Evolutionary conservation across 2,329 filamentous ascomycete species (phyloP), one percentile per base, ranked within the genome.

Genomic region (Daldinia sp.): DNA sequence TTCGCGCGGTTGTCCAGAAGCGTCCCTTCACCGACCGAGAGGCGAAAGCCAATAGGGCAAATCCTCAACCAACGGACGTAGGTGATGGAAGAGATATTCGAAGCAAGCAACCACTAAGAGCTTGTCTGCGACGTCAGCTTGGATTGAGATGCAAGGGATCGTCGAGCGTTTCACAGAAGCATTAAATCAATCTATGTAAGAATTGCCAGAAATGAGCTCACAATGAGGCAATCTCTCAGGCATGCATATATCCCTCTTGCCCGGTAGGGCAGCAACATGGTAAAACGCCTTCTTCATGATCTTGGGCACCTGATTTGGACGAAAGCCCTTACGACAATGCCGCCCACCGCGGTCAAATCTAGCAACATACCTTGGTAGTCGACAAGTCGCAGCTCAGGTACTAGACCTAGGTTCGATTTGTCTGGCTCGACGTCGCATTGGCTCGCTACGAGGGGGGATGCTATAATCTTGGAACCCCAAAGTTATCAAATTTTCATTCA

Each of bases 191-290:
- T 59, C 42, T 61, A 44, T 65, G 37, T 48, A 20, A 57, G 39
- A 59, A 60, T 63, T 66, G 63, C 54, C 60, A 63, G 5, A 57
- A 62, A 50, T 42, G 12, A 44, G 55, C 60, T 50, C 44, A 39
- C 54, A 48, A 55, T 50, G 26, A 57, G 59, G 35, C 51, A 42
- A 48, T 37, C 46, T 63, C 42, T 63, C 42, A 59, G 56, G 51
- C 57, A 61, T 26, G 66, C 33, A 46, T 48, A 56, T 53, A 44
- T 67, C 64, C 67, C 20, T 53, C 67, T 67, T 48, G 61, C 61
- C 64, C 67, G 64, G 67, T 70, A 72, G 56, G 69, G 67, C 64
- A 68, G 39, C 67, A 70, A 72, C 61, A 57, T 60, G 62, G 60
- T 46, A 30, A 58, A 63, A 54, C 42, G 18, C 42, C 41, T 46